Percentiles rank a stretch among this genome's conserved stretches.
phyloP scores from a whole-genome alignment of 1,284 basidiomycete genomes.

The Calocybe gambosa region DNA sequence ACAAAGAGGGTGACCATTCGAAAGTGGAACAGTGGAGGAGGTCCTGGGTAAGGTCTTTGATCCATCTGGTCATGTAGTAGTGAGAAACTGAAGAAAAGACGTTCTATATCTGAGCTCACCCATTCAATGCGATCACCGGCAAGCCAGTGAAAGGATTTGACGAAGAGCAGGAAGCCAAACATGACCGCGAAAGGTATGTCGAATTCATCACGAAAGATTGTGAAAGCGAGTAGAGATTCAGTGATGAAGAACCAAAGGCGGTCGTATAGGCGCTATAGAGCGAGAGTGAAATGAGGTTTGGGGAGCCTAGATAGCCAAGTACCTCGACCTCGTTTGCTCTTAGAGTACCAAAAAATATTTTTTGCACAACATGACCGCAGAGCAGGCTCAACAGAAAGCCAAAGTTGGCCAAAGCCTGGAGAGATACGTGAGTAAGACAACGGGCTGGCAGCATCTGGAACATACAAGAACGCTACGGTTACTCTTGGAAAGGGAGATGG shows the following conservation, averaged over 20 bases:
- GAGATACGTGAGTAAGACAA: background rate
- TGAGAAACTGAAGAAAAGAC: conserved; percentile 5
- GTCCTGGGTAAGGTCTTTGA: conserved; percentile 84
- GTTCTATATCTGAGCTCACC: conserved; percentile 40
- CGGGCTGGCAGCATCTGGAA: conserved; percentile 12
- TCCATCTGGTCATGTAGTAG: conserved; percentile 70
- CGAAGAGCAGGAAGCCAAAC: conserved; percentile 88
- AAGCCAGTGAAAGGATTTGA: conserved; percentile 98
- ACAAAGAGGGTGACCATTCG: conserved; percentile 72
- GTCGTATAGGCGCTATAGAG: conserved; percentile 81
- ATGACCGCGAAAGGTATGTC: conserved; percentile 89
- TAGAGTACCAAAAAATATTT: conserved; percentile 88
- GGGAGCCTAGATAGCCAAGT: conserved; percentile 20
- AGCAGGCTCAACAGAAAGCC: conserved; percentile 73
- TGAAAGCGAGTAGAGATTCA: conserved; percentile 91
- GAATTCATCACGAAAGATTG: conserved; percentile 94
- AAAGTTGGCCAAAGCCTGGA: conserved; percentile 93
- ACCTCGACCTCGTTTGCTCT: conserved; percentile 92
- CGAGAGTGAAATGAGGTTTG: conserved; percentile 4
- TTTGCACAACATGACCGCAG: conserved; percentile 74
- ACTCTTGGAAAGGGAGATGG: conserved; percentile 89
- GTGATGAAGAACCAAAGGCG: conserved; percentile 97
- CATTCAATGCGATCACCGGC: conserved; percentile 93
- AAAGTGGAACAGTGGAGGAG: conserved; percentile 77
- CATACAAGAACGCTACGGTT: conserved; percentile 84